Evolutionary conservation across 1,284 basidiomycete species (phyloP).

Genomic region (Melampsora larici-populina): DNA sequence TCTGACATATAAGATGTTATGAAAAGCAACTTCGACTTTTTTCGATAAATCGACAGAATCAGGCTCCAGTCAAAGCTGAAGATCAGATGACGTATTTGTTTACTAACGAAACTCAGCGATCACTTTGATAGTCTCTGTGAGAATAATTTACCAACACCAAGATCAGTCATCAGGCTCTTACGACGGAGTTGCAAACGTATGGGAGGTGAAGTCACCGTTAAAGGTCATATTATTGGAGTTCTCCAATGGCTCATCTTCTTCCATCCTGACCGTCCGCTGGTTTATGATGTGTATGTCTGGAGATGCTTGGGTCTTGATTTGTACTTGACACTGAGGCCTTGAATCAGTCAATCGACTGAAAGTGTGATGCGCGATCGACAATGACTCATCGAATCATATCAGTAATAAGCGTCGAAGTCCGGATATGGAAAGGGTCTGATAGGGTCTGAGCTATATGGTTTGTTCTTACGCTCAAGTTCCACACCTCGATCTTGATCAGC

Average conservation of each 20-base stretch:
- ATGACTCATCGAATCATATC: too few relatives aligned
- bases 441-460: too few relatives aligned
- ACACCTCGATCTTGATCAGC: too few relatives aligned
- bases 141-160: not conserved
- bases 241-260: not conserved
- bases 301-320: too few relatives aligned
- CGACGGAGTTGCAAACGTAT: not conserved
- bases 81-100: not conserved
- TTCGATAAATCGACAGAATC: not conserved
- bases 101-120: conserved; percentile 37
- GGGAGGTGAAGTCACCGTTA: not conserved
- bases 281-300: too few relatives aligned
- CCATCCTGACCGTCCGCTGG: not conserved
- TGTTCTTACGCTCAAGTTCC: too few relatives aligned
- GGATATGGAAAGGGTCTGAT: too few relatives aligned
- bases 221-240: conserved; percentile 16
- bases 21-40: conserved; percentile 84
- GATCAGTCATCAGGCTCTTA: not conserved
- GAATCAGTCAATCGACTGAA: too few relatives aligned
- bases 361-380: too few relatives aligned
- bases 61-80: not conserved
- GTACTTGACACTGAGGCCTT: too few relatives aligned
- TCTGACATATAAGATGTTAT: conserved; percentile 83
- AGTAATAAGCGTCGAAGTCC: too few relatives aligned
- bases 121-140: conserved; percentile 26